Base-by-base conservation (phyloP, 1,284 basidiomycete species). In the Moesziomyces parantarcticus region DNA sequence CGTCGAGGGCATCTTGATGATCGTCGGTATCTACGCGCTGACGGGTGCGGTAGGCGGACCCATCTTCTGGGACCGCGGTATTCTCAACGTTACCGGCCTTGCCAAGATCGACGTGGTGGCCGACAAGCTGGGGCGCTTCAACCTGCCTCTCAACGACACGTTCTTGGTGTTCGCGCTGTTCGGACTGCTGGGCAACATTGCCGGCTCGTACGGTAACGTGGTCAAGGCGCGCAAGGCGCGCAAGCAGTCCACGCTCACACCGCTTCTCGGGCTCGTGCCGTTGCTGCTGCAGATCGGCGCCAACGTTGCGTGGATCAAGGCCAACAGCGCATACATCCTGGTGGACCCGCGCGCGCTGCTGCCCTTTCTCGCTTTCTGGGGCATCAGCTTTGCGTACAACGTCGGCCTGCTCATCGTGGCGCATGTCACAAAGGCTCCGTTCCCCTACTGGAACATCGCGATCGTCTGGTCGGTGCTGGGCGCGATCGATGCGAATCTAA, bases 341-440 rank as follows among this genome's bases (percentile, higher is more conserved):
- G 53, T 57, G 41, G 74, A 80, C 11, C 54, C 69, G 0, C 40
- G 62, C 9, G 62, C 91, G 21, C 90, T 97, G 79, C 85, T 98
- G 6, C 93, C 94, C 0, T 96, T 96, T 87, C 84, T 95, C 20
- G 90, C 89, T 72, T 91, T 91, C 45, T 98, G 94, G 94, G 96
- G 93, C 22, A 85, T 93, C 50, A 90, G 91, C 78, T 93, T 93
- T 73, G 86, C 87, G 5, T 87, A 88, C 79, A 86, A 88, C 79
- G 95, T 97, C 45, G 93, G 93, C 39, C 87, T 92, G 74, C 92
- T 98, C 86, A 98, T 98, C 82, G 86, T 97, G 36, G 93, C 94
- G 0, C 96, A 99, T 84, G 90, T 98, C 42, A 95, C 94, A 51
- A 90, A 89, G 72, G 87, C 88, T 41, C 86, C 89, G 5, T 97